Base-by-base conservation (phyloP, 805 yeast species). In the Sugiyamaella boreocaroliniensis region DNA sequence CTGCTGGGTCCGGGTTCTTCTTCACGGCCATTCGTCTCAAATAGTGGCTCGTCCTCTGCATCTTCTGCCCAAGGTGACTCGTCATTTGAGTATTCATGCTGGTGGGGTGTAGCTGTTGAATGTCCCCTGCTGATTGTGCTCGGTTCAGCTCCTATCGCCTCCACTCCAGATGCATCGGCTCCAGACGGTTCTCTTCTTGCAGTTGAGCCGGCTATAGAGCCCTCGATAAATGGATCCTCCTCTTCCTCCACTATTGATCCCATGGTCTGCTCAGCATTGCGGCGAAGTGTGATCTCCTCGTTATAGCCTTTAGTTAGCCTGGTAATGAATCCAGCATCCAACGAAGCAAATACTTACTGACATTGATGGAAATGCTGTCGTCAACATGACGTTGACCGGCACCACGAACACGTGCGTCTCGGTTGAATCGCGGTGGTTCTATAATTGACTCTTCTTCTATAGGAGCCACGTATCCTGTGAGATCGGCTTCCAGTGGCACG, bases 401-500 rank as follows among this genome's bases (percentile, higher is more conserved):
- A 15, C 51, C 51, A 26, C 51, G 45, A n/a, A 48, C 26, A 10
- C 51, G 18, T 15, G 51, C 18, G n/a, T 48, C 51, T 11, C 51
- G 26, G 37, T 32, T 14, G 37, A 32, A 10, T 32, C 37, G 12
- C n/a, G 11, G n/a, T 14, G 37, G 37, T 14, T 14, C 37, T 32
- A 9, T 14, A 10, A 32, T 14, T 11, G 37, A 9, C 37, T 32
- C 37, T 14, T 4, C 12, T 4, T 32, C 37, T 10, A 32, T 10
- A 32, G 37, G 37, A 10, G 37, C n/a, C 37, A 32, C 37, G 37
- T 32, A 32, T 14, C 37, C 37, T 14, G 37, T 32, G 4, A 32
- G 12, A 32, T 32, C 37, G 3, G 37, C 37, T 32, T 32, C 37
- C 4, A 14, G n/a, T 5, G 37, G 37, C 10, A 48, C n/a, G 22